Conservation (phyloP, 805 yeast genomes). For the Candida lessepsii region DNA sequence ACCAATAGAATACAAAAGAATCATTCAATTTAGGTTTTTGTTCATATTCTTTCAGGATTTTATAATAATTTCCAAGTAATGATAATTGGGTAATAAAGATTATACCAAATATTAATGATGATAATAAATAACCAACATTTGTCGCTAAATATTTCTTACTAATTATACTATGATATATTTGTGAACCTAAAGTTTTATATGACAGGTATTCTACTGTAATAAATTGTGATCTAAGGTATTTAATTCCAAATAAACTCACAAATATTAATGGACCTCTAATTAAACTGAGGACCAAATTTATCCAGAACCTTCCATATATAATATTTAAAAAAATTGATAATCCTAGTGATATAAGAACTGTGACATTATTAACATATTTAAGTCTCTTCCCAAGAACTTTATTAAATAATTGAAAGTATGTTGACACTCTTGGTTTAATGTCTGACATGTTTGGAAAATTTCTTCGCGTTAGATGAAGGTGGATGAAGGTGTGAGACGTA, state of each 20-base stretch:
- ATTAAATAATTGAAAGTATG: slow-evolving; percentile 21
- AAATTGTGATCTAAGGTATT: slow-evolving; percentile 22
- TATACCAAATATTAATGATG: slow-evolving; percentile 23
- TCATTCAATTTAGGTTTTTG: slow-evolving; percentile 38
- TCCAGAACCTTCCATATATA: slow-evolving; percentile 32
- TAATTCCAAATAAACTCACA: slow-evolving; percentile 26
- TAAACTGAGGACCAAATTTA: slow-evolving; percentile 26
- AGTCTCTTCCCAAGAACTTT: slow-evolving; percentile 35
- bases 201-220: slow-evolving; percentile 32
- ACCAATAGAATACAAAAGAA: slow-evolving; percentile 51
- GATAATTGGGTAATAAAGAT: slow-evolving; percentile 30
- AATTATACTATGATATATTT: slow-evolving; percentile 23
- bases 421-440: slow-evolving; percentile 8
- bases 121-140: slow-evolving; percentile 20
- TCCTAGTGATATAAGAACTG: slow-evolving; percentile 25
- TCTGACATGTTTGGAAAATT: slow-evolving; percentile 1
- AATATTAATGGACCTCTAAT: slow-evolving; percentile 32
- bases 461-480: neutral
- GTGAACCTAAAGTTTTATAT: slow-evolving; percentile 34
- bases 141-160: slow-evolving; percentile 19
- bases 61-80: slow-evolving; percentile 26
- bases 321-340: slow-evolving; percentile 24
- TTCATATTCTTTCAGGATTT: slow-evolving; percentile 39
- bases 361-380: slow-evolving; percentile 33
- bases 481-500: neutral